phyloP scores from a whole-genome alignment of 148 eudicot genomes.

The Rhododendron griersonianum region DNA sequence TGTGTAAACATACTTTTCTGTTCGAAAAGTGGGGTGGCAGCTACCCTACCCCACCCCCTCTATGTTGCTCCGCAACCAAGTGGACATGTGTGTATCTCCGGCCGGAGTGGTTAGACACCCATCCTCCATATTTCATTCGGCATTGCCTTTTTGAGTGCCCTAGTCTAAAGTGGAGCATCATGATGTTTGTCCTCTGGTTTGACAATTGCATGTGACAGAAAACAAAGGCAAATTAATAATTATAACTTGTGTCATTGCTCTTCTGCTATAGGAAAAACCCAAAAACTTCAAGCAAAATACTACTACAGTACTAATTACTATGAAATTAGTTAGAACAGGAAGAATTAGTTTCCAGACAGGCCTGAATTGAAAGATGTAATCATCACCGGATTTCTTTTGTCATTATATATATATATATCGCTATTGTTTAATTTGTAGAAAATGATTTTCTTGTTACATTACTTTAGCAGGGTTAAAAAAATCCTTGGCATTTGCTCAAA shows the following conservation, averaged over 20 bases:
- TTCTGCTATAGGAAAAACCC: neutral
- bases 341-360: neutral
- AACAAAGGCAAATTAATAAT: neutral
- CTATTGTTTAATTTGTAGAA: neutral
- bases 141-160: neutral
- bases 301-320: neutral
- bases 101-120: neutral
- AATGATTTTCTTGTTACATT: neutral
- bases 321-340: conserved; percentile 1
- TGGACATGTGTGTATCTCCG: neutral
- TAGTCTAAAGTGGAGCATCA: conserved; percentile 10
- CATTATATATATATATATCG: too few species aligned
- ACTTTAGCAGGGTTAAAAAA: neutral
- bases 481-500: neutral
- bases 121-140: neutral
- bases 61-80: neutral
- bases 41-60: too few species aligned
- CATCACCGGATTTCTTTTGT: neutral
- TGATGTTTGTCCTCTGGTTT: neutral
- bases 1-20: too few species aligned
- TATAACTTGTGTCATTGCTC: neutral
- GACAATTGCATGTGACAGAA: neutral
- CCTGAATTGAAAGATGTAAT: neutral
- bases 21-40: too few species aligned
- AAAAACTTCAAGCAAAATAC: neutral